Evolutionary conservation across 495 filamentous ascomycete genomes (phyloP).

Genomic region (Jackrogersella minutella): DNA sequence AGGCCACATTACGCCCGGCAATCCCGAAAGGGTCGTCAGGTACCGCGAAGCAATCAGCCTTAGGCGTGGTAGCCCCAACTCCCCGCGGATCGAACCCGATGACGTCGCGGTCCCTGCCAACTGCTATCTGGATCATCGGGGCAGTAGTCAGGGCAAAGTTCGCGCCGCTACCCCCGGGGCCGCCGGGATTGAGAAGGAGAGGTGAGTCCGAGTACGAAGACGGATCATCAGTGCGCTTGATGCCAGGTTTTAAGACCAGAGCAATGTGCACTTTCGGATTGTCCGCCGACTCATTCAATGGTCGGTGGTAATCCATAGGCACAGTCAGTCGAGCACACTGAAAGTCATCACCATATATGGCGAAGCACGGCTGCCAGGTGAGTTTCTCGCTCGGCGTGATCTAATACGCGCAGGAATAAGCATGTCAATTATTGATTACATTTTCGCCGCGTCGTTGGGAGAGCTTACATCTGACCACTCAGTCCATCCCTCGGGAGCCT

Average conservation of each 20-base stretch:
- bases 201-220: slow-evolving; percentile 33
- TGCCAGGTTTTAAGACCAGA: slow-evolving; percentile 59
- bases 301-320: slow-evolving; percentile 63
- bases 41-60: slow-evolving; percentile 44
- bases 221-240: slow-evolving; percentile 59
- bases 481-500: slow-evolving; percentile 29
- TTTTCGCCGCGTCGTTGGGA: neutral
- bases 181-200: slow-evolving; percentile 50
- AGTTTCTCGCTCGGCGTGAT: slow-evolving; percentile 55
- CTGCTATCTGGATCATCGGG: slow-evolving; percentile 51
- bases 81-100: slow-evolving; percentile 51
- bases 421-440: slow-evolving; percentile 16
- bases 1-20: slow-evolving; percentile 38
- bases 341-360: slow-evolving; percentile 41
- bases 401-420: slow-evolving; percentile 34
- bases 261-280: slow-evolving; percentile 59
- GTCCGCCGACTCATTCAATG: slow-evolving; percentile 44
- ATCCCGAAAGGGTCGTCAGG: slow-evolving; percentile 21
- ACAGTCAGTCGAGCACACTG: slow-evolving; percentile 65
- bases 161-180: slow-evolving; percentile 61
- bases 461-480: slow-evolving; percentile 42
- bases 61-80: slow-evolving; percentile 45
- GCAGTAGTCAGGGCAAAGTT: slow-evolving; percentile 49
- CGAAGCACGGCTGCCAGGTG: slow-evolving; percentile 51
- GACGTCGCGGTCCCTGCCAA: slow-evolving; percentile 46